A percentile compares a stretch with the other conserved stretches of the same genome.
Evolutionary conservation across 768 basidiomycete species (phyloP).

Genomic region (Pilatotrama ljubarskyi): DNA sequence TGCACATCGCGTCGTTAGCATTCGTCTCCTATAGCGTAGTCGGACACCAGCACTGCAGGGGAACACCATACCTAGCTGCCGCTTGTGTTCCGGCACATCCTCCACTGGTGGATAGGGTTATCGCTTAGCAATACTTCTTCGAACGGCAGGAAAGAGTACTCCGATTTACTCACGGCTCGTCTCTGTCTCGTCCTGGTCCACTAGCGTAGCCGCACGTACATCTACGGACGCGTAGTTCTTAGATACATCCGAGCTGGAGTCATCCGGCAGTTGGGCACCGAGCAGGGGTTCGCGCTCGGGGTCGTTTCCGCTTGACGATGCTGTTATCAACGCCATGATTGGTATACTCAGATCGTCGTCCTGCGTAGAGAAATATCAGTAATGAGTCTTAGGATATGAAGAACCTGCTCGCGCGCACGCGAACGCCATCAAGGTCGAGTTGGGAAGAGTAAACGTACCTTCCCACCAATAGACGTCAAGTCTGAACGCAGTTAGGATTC

Average conservation of each 20-base stretch:
- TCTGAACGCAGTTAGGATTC: too few relatives aligned
- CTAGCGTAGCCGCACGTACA: neutral
- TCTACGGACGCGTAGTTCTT: constrained; percentile 19
- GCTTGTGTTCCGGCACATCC: constrained; percentile 47
- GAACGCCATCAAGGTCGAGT: too few relatives aligned
- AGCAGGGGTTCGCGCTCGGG: constrained; percentile 13
- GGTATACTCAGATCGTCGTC: too few relatives aligned
- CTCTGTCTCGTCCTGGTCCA: constrained; percentile 6
- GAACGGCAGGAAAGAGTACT: neutral
- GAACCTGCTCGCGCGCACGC: too few relatives aligned
- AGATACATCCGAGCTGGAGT: neutral
- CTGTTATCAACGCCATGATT: neutral
- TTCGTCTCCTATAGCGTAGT: neutral
- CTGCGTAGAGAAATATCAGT: too few relatives aligned
- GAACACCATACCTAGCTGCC: constrained; percentile 47
- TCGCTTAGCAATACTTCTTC: neutral
- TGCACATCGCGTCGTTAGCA: neutral
- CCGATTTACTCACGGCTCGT: neutral
- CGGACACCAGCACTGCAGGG: neutral
- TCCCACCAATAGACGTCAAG: too few relatives aligned
- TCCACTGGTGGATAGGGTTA: constrained; percentile 32
- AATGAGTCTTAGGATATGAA: too few relatives aligned
- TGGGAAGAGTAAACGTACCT: too few relatives aligned
- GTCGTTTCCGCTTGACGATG: neutral
- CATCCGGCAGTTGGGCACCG: neutral